Evolutionary conservation across 768 basidiomycete species (phyloP), one percentile per base, ranked within the genome.

Genomic region (Leccinum broughii): DNA sequence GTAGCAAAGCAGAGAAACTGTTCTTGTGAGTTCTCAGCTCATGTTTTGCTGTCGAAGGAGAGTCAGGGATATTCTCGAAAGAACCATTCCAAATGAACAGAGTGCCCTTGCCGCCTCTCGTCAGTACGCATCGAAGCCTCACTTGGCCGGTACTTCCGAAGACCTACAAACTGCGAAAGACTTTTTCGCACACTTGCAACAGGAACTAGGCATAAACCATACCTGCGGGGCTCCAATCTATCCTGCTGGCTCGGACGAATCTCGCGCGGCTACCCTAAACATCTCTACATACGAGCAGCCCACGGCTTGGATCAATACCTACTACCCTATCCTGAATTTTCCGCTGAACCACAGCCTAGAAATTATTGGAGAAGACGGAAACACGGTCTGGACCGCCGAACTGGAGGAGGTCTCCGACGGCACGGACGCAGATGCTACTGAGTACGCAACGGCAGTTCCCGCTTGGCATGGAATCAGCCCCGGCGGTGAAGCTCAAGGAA

Each of bases 301-400:
- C 2, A 72, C 66, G 10, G 86, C 82, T 58, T 89, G 87, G 87
- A 84, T 89, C 61, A 83, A 83, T 58, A 78, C 78, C 35, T 93
- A 93, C 75, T 92, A 87, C 72, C 89, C 91, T 14, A 76, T 88
- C 34, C 78, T 92, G 77, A 90, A 90, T 74, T 82, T 78, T 6
- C 88, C 89, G 17, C 74, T 89, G 28, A 78, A 83, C 46, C 76
- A 81, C 39, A 78, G 80, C 55, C 73, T 90, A 20, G 79, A 85
- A 54, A 80, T 88, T 22, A 65, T 87, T 26, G 81, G 77, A 51
- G 80, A 80, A 6, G 79, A 83, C 44, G 83, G 82, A 17, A 70
- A 74, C 5, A 72, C 78, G 2, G 66, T 77, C 11, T 86, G 88
- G 85, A 74, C 78, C 17, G 90, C 90, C 4, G 78, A 84, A 54